phyloP scores from a whole-genome alignment of 2,329 filamentous ascomycete species.

The Colletotrichum musicola region DNA sequence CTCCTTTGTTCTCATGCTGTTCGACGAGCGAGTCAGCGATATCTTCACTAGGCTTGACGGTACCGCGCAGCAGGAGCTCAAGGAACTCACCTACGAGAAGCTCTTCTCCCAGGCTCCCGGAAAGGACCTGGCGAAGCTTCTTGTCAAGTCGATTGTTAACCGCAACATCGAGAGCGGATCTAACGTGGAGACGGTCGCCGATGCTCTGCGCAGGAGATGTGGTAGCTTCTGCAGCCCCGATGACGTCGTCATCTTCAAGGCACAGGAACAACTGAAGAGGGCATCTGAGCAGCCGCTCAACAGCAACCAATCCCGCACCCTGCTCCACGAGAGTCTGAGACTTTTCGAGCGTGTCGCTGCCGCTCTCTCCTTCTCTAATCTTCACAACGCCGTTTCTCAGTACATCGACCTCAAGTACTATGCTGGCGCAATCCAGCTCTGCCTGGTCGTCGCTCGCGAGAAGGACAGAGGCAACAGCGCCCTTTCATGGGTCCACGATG shows the following conservation, averaged over 20 bases:
- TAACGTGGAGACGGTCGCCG: constrained; percentile 96
- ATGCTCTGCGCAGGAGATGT: constrained; percentile 90
- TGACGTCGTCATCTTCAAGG: constrained; percentile 98
- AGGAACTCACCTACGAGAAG: constrained; percentile 85
- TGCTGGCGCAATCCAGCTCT: constrained; percentile 91
- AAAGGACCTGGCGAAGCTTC: constrained; percentile 89
- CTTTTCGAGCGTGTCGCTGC: constrained; percentile 91
- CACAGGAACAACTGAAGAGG: constrained; percentile 92
- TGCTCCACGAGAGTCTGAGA: constrained; percentile 89
- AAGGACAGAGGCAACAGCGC: constrained; percentile 90
- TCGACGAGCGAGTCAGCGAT: constrained; percentile 92
- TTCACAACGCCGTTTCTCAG: constrained; percentile 81
- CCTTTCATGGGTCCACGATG: constrained; percentile 88
- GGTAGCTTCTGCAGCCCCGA: constrained; percentile 98
- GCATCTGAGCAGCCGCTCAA: constrained; percentile 83
- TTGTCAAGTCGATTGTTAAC: constrained; percentile 98
- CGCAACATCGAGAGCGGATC: constrained; percentile 96
- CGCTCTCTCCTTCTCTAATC: constrained; percentile 83
- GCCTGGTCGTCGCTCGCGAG: constrained; percentile 84
- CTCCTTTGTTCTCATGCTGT: constrained; percentile 93
- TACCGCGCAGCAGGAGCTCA: constrained; percentile 75
- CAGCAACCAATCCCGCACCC: constrained; percentile 79
- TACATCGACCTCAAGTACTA: constrained; percentile 90
- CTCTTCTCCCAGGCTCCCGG: constrained; percentile 85
- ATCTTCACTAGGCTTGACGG: constrained; percentile 84